Evolutionary conservation across 306 rosid genomes (phyloP).

Genomic region (Senna tora): DNA sequence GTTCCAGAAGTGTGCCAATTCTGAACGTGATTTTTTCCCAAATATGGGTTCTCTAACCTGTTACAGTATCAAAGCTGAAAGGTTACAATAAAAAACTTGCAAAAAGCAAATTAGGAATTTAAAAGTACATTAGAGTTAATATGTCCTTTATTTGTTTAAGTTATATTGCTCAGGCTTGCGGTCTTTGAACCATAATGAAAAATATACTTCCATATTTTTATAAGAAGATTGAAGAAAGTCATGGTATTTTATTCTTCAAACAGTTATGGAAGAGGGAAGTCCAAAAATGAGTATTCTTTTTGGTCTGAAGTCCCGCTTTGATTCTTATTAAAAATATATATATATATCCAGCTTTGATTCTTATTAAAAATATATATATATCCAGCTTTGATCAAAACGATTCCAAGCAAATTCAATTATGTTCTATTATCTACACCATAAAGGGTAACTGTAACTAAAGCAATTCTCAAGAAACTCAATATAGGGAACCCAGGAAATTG

Average conservation of each 20-base stretch:
- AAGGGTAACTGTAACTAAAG: not conserved
- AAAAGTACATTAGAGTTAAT: not conserved
- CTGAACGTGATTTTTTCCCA: constrained; percentile 53
- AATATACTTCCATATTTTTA: not conserved
- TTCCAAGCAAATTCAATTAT: not conserved
- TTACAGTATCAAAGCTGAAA: constrained; percentile 28
- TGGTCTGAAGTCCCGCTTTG: too few relatives aligned
- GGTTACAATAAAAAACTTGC: constrained; percentile 32
- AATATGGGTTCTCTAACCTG: constrained; percentile 58
- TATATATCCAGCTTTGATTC: too few relatives aligned
- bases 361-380: too few relatives aligned
- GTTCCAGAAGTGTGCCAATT: constrained; percentile 64
- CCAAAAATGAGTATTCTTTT: constrained; percentile 3
- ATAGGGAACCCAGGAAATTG: constrained; percentile 13
- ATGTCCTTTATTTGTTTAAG: constrained; percentile 21
- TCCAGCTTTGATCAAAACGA: not conserved
- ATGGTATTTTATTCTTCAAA: not conserved
- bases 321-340: too few relatives aligned
- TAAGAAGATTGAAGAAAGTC: not conserved
- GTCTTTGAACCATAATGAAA: not conserved
- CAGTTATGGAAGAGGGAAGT: not conserved
- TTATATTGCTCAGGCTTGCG: constrained; percentile 4
- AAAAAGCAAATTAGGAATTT: constrained; percentile 28
- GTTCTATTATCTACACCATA: not conserved
- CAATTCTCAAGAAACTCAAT: not conserved